These are phyloP conservation scores for Cokeromyces recurvatus DNA, from an alignment of 371 early-diverging fungal genomes.

Conservation along the genomic window DNA sequence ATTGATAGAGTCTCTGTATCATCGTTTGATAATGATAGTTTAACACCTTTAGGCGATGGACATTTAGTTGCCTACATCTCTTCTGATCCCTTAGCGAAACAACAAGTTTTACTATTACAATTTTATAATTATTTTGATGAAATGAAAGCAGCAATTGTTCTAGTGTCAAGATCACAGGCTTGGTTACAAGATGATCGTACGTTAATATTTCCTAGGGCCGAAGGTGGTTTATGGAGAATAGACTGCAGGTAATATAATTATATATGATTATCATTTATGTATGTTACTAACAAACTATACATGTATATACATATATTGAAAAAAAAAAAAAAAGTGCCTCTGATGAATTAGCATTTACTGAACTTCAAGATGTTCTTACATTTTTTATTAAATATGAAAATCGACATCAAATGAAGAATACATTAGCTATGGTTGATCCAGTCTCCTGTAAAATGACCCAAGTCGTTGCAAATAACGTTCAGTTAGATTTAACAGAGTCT, in stretches of 20 bases:
- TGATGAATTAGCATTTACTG: constrained; percentile 16
- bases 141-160: constrained; percentile 20
- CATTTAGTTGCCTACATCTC: constrained; percentile 17
- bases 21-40: constrained; percentile 2
- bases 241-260: constrained; percentile 24
- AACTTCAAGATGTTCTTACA: constrained; percentile 28
- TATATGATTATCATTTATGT: background rate
- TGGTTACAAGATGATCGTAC: constrained; percentile 27
- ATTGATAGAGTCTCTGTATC: constrained; percentile 13
- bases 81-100: constrained; percentile 8
- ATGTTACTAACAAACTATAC: no score
- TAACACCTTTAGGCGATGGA: constrained; percentile 15
- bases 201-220: constrained; percentile 21
- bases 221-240: constrained; percentile 30
- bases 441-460: constrained; percentile 32
- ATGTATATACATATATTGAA: no score
- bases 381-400: constrained; percentile 36
- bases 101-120: constrained; percentile 13
- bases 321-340: constrained; percentile 15
- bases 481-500: constrained; percentile 14
- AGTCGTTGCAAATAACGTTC: constrained; percentile 30
- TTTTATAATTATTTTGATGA: constrained; percentile 20
- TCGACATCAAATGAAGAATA: constrained; percentile 34
- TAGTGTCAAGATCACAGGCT: constrained; percentile 27
- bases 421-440: constrained; percentile 32